Conservation (phyloP, 2,329 filamentous ascomycete genomes). For the Aspergillus jensenii region DNA sequence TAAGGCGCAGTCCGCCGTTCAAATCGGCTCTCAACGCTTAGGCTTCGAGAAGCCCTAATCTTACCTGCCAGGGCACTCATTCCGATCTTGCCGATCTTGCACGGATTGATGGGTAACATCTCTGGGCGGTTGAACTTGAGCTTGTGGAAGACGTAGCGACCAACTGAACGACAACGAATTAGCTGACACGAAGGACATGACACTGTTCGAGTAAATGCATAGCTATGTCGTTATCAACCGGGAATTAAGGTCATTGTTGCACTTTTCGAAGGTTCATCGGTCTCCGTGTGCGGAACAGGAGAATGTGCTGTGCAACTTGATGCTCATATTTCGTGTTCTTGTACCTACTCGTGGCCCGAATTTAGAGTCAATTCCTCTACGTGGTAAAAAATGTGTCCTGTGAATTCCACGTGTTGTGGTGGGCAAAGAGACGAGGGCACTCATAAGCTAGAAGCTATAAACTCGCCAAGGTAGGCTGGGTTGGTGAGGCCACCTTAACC, state of each 20-base stretch:
- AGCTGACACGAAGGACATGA: not conserved
- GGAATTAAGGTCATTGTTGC: not conserved
- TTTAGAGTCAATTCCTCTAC: too few species aligned
- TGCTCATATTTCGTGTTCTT: not conserved
- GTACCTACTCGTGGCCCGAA: too few species aligned
- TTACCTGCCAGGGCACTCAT: not conserved
- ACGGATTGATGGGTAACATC: not conserved
- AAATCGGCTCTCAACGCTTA: not conserved
- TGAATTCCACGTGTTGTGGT: not conserved
- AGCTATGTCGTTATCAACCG: not conserved
- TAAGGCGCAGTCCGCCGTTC: not conserved
- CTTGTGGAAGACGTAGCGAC: not conserved
- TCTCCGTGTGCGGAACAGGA: not conserved
- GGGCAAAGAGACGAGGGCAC: not conserved
- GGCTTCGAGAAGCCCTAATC: not conserved
- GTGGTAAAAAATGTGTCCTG: too few species aligned
- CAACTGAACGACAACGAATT: not conserved
- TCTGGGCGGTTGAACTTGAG: not conserved
- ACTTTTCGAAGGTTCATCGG: not conserved
- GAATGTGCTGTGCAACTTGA: not conserved
- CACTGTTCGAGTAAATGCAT: not conserved
- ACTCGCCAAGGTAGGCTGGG: not conserved
- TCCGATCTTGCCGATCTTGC: not conserved
- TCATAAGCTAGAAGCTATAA: not conserved
- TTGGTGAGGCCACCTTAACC: not conserved